Conservation (phyloP, 768 basidiomycete genomes). For the Boletus rubescentipes region DNA sequence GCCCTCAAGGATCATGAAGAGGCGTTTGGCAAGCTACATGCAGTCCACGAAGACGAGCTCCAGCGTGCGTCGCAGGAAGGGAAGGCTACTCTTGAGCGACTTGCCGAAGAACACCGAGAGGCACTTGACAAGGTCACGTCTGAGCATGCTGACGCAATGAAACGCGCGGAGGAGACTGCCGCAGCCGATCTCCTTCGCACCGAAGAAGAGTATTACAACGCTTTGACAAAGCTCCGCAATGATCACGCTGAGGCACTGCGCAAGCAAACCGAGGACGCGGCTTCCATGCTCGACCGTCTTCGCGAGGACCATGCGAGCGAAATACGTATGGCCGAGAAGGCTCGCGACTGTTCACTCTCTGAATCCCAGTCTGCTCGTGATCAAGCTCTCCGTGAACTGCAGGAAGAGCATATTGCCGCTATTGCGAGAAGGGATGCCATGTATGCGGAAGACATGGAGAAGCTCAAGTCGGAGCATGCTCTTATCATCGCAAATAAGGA, state of each 20-base stretch:
- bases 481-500: constrained; percentile 52
- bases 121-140: constrained; percentile 44
- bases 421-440: constrained; percentile 65
- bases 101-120: constrained; percentile 55
- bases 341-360: constrained; percentile 69
- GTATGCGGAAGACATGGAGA: constrained; percentile 64
- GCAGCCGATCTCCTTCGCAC: constrained; percentile 60
- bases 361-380: constrained; percentile 72
- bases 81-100: constrained; percentile 44
- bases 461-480: constrained; percentile 62
- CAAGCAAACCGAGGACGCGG: constrained; percentile 57
- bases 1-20: constrained; percentile 59
- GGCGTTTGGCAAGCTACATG: constrained; percentile 55
- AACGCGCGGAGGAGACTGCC: constrained; percentile 60
- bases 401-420: constrained; percentile 69
- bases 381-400: constrained; percentile 59
- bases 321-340: constrained; percentile 71
- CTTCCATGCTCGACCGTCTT: constrained; percentile 65
- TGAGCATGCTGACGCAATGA: constrained; percentile 56
- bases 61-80: constrained; percentile 55
- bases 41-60: constrained; percentile 55
- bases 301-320: constrained; percentile 75
- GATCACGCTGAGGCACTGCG: constrained; percentile 70
- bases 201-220: constrained; percentile 81
- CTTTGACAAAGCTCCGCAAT: constrained; percentile 69